Base-by-base conservation (phyloP, 345 rosid species). In the Populus ilicifolia region DNA sequence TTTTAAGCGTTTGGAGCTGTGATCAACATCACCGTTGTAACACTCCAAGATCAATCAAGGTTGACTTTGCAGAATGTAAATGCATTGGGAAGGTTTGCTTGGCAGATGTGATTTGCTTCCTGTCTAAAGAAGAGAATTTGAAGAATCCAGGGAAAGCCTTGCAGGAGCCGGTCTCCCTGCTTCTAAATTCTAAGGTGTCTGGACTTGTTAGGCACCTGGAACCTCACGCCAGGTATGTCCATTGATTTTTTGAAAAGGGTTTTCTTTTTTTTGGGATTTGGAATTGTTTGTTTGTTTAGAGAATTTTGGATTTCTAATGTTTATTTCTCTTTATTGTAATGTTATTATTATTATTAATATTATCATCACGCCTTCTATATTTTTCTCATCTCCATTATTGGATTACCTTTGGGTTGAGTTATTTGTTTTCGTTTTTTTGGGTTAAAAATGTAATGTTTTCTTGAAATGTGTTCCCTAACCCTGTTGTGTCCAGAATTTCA, bases 41-140 rank as follows among this genome's bases (percentile, higher is more conserved):
- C 46, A 11, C 18, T 62, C 17, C 71, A 23, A 69, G 48, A 71
- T 35, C 73, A 3, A 43, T 35, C 25, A 2, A 38, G 10, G 64
- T 27, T 72, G 70, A 35, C 8, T 43, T 29, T 14, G 21, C 56
- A 30, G 78, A 77, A 13, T 92, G 97, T 67, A 67, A 56, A 20
- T 93, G 98, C 76, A 63, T 90, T 6, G 91, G 98, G 20, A 93
- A 90, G 80, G 84, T 93, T 67, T 90, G 90, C 71, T 79, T 88
- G 85, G 90, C 81, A 25, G 95, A 94, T 69, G 81, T 90, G 27
- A 74, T 92, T 64, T 84, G 94, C 83, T 88, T 86, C 82, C 79
- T 92, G 80, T 76, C 82, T 29, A 78, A 74, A 64, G 84, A 90
- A 72, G 88, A 92, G 23, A 93, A 85, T 75, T 70, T 89, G 41